A percentile compares a stretch with the other conserved stretches of the same genome.
Conservation (phyloP, 2,329 filamentous ascomycete genomes). For the Aspergillus melleus region DNA sequence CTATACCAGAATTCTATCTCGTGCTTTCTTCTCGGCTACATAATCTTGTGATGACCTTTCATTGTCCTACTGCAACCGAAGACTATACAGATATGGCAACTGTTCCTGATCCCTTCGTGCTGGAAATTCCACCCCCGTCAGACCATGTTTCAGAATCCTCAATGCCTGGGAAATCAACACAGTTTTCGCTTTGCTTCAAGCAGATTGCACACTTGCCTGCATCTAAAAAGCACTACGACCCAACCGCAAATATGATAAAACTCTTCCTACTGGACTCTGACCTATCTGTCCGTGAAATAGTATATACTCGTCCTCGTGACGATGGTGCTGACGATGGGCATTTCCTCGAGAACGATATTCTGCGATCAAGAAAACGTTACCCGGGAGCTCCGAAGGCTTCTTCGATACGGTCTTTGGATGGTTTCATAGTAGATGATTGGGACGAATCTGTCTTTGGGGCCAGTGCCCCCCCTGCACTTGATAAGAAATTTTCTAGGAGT, state of each 20-base stretch:
- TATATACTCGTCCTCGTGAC: conserved; percentile 26
- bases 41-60: conserved; percentile 33
- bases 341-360: conserved; percentile 17
- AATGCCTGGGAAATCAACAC: conserved; percentile 6
- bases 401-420: conserved; percentile 15
- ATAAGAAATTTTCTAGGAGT: conserved; percentile 11
- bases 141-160: conserved; percentile 11
- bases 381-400: conserved; percentile 10
- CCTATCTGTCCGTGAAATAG: conserved; percentile 35
- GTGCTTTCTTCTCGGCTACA: conserved; percentile 44
- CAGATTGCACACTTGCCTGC: conserved; percentile 28
- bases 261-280: conserved; percentile 36
- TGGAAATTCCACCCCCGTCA: conserved; percentile 28
- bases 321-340: conserved; percentile 13
- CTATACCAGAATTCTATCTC: conserved; percentile 34
- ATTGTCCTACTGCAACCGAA: conserved; percentile 27
- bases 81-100: conserved; percentile 21
- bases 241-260: conserved; percentile 32
- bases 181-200: conserved; percentile 35
- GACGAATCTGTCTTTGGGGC: conserved; percentile 26
- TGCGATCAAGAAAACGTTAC: conserved; percentile 25
- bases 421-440: conserved; percentile 42
- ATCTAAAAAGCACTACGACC: conserved; percentile 19
- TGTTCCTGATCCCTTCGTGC: conserved; percentile 35
- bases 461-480: conserved; percentile 7